These are phyloP conservation scores for Bipolaris gigantea DNA, from an alignment of 2,329 filamentous ascomycete genomes.

Conservation along the genomic window DNA sequence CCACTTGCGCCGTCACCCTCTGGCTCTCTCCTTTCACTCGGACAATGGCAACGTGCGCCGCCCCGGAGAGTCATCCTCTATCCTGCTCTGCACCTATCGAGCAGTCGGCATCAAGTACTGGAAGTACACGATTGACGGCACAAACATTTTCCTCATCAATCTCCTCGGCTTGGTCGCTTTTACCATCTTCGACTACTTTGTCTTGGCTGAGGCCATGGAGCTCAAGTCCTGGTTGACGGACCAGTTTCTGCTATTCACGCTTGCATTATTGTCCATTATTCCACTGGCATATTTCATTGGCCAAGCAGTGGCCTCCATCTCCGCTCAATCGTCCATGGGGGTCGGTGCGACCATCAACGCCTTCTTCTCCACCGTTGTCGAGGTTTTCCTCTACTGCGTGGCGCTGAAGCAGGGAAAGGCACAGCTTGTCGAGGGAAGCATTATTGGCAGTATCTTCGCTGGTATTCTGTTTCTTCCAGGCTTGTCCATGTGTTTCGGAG, in stretches of 20 bases:
- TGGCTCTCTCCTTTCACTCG: constrained; percentile 90
- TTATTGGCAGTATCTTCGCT: constrained; percentile 96
- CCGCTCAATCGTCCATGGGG: constrained; percentile 97
- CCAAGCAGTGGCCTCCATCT: constrained; percentile 97
- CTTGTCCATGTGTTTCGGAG: constrained; percentile 97
- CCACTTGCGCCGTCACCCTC: constrained; percentile 87
- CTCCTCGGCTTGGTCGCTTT: constrained; percentile 92
- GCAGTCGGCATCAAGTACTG: constrained; percentile 94
- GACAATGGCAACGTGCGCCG: constrained; percentile 75
- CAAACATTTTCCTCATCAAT: constrained; percentile 99
- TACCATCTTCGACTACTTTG: constrained; percentile 87
- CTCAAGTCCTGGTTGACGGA: constrained; percentile 75
- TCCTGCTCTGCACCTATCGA: constrained; percentile 94
- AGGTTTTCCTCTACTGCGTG: constrained; percentile 96
- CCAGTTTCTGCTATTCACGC: constrained; percentile 81
- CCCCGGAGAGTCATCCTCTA: constrained; percentile 74
- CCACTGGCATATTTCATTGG: constrained; percentile 98
- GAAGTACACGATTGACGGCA: constrained; percentile 98
- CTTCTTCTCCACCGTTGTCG: constrained; percentile 96
- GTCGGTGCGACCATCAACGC: constrained; percentile 96
- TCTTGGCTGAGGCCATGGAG: constrained; percentile 70
- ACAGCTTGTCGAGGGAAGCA: constrained; percentile 90
- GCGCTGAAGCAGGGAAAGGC: constrained; percentile 91
- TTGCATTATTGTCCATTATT: constrained; percentile 88
- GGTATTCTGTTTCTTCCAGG: constrained; percentile 94